These are phyloP conservation scores for Erodium texanum DNA, from an alignment of 441 rosid species.

Conservation along the genomic window DNA sequence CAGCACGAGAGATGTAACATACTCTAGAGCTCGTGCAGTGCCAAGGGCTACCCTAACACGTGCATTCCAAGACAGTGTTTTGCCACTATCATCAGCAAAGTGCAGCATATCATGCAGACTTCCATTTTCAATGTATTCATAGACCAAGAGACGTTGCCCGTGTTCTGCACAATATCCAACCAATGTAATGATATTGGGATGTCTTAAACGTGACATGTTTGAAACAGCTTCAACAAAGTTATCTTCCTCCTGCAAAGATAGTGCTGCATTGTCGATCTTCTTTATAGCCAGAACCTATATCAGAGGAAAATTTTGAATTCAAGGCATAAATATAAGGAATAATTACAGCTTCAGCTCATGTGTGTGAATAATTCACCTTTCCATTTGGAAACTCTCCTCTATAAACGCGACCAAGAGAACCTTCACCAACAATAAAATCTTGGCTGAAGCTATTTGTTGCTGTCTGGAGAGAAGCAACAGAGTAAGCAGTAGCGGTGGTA, in stretches of 20 bases:
- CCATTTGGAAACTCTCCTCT: slow-evolving; percentile 74
- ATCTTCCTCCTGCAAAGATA: slow-evolving; percentile 39
- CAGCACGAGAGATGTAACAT: slow-evolving; percentile 26
- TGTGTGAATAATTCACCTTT: slow-evolving; percentile 40
- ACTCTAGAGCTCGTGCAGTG: slow-evolving; percentile 93
- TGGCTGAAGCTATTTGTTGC: slow-evolving; percentile 90
- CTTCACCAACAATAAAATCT: slow-evolving; percentile 88
- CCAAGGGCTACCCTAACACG: slow-evolving; percentile 82
- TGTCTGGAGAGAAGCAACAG: slow-evolving; percentile 76
- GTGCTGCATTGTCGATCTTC: slow-evolving; percentile 3
- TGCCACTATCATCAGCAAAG: slow-evolving; percentile 61
- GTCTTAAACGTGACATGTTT: slow-evolving; percentile 63
- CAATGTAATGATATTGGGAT: slow-evolving; percentile 72
- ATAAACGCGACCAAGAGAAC: slow-evolving; percentile 95
- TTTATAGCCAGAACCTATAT: neutral
- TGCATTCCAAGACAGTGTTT: slow-evolving; percentile 62
- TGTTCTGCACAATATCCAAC: slow-evolving; percentile 97
- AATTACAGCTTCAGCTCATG: too few relatives aligned
- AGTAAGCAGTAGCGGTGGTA: slow-evolving; percentile 63
- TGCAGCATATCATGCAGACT: slow-evolving; percentile 74
- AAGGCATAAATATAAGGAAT: neutral
- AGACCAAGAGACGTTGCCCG: slow-evolving; percentile 75
- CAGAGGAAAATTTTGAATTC: neutral
- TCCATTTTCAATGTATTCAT: slow-evolving; percentile 76
- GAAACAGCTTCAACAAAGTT: slow-evolving; percentile 75